Evolutionary conservation across 1,284 basidiomycete species (phyloP).

Genomic region (Pseudozyma sp.): DNA sequence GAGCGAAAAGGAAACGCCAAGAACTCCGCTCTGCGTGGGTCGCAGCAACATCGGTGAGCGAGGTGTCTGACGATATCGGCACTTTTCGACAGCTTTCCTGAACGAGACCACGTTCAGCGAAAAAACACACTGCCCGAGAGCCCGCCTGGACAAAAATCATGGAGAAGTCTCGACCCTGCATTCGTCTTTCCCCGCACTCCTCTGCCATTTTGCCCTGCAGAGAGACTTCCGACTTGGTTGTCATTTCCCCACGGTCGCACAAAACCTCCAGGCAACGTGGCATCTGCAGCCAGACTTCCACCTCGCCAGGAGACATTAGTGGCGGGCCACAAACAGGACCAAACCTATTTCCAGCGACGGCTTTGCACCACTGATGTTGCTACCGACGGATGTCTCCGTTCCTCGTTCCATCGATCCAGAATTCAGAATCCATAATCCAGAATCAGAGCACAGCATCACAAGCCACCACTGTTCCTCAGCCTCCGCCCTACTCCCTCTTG

Average conservation of each 20-base stretch:
- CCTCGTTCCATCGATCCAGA: too few relatives aligned
- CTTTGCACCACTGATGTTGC: too few relatives aligned
- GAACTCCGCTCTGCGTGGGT: conserved; percentile 24
- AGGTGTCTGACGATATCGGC: conserved; percentile 6
- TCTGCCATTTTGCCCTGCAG: background rate
- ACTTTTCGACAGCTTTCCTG: conserved; percentile 39
- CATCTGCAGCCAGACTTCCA: too few relatives aligned
- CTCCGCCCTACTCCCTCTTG: too few relatives aligned
- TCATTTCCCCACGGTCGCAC: background rate
- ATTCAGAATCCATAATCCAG: too few relatives aligned
- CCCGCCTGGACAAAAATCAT: background rate
- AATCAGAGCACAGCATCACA: too few relatives aligned
- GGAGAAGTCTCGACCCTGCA: conserved; percentile 8
- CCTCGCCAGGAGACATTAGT: too few relatives aligned
- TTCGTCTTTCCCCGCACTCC: conserved; percentile 6
- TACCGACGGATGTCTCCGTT: too few relatives aligned
- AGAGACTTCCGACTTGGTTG: background rate
- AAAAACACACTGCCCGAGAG: conserved; percentile 1
- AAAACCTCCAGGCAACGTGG: conserved; percentile 6
- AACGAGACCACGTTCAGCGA: too few relatives aligned
- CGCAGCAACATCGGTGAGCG: conserved; percentile 12
- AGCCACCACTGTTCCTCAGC: too few relatives aligned
- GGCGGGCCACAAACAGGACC: too few relatives aligned
- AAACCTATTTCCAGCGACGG: too few relatives aligned
- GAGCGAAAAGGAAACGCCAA: conserved; percentile 11